Evolutionary conservation across 2,329 filamentous ascomycete species (phyloP).

Genomic region (Aaosphaeria arxii): DNA sequence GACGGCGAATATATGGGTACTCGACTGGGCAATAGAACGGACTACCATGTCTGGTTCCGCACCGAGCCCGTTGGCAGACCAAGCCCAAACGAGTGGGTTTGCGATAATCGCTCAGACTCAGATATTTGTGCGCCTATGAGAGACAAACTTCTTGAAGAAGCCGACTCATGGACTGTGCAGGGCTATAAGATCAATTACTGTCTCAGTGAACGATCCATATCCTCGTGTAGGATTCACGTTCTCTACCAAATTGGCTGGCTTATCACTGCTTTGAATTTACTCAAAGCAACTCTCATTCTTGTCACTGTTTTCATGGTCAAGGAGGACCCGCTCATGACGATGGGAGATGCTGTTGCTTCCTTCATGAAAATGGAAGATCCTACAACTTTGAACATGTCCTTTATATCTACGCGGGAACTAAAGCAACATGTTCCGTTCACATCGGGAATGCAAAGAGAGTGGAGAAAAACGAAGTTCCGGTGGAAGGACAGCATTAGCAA

Average conservation of each 20-base stretch:
- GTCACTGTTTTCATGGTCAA: constrained; percentile 7
- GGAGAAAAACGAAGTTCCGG: neutral
- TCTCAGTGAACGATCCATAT: constrained; percentile 11
- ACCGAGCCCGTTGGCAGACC: too few relatives aligned
- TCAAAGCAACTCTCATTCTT: constrained; percentile 19
- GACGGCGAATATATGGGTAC: too few relatives aligned
- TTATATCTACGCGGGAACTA: constrained; percentile 1
- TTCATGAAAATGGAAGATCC: constrained; percentile 7
- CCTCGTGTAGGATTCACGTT: constrained; percentile 17
- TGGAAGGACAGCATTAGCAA: constrained; percentile 3
- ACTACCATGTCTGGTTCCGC: too few relatives aligned
- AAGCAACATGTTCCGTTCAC: neutral
- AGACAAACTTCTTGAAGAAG: neutral
- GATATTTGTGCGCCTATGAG: too few relatives aligned
- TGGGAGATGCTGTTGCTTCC: constrained; percentile 12
- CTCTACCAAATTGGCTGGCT: constrained; percentile 9
- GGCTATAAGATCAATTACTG: constrained; percentile 13
- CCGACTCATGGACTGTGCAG: neutral
- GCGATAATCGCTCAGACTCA: too few relatives aligned
- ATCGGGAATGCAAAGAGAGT: neutral
- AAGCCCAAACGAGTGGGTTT: too few relatives aligned
- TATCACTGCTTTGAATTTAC: constrained; percentile 13
- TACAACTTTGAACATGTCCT: constrained; percentile 1
- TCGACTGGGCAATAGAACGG: too few relatives aligned
- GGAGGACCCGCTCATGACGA: constrained; percentile 12